Evolutionary conservation across 768 basidiomycete species (phyloP).

Genomic region (Suillus americanus): DNA sequence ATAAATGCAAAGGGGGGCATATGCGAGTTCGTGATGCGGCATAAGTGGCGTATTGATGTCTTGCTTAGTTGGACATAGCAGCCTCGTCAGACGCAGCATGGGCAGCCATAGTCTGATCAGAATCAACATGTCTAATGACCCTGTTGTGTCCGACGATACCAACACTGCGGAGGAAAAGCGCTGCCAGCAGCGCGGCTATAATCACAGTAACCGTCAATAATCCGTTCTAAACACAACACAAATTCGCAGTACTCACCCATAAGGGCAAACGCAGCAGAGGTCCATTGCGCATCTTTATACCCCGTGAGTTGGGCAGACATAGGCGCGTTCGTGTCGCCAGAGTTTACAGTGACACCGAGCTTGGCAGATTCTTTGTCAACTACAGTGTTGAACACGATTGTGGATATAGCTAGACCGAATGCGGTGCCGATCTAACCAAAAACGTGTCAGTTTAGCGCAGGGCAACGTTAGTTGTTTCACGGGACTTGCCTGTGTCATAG

Average conservation of each 20-base stretch:
- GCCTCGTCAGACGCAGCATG: background rate
- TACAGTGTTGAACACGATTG: slow-evolving; percentile 68
- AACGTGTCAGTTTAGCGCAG: background rate
- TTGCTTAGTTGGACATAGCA: background rate
- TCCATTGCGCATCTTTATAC: slow-evolving; percentile 69
- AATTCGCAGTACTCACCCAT: slow-evolving; percentile 41
- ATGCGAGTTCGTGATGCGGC: background rate
- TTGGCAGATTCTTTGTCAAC: slow-evolving; percentile 31
- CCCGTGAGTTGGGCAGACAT: slow-evolving; percentile 42
- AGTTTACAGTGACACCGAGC: slow-evolving; percentile 33
- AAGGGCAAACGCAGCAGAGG: slow-evolving; percentile 57
- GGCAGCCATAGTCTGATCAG: slow-evolving; percentile 23
- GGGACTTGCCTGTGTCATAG: slow-evolving; percentile 63
- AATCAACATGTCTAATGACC: slow-evolving; percentile 10
- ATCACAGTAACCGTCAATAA: background rate
- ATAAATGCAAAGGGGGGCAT: background rate
- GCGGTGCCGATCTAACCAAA: slow-evolving; percentile 58
- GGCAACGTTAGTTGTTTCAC: background rate
- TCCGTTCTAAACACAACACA: background rate
- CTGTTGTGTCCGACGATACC: slow-evolving; percentile 39
- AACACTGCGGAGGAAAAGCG: slow-evolving; percentile 38
- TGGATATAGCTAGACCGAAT: slow-evolving; percentile 69
- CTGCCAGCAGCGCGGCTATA: slow-evolving; percentile 32
- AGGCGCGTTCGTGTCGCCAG: slow-evolving; percentile 30
- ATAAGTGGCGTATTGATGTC: background rate